Evolutionary conservation across 371 early-diverging fungal genomes (phyloP).

Genomic region (Mucor saturninus): DNA sequence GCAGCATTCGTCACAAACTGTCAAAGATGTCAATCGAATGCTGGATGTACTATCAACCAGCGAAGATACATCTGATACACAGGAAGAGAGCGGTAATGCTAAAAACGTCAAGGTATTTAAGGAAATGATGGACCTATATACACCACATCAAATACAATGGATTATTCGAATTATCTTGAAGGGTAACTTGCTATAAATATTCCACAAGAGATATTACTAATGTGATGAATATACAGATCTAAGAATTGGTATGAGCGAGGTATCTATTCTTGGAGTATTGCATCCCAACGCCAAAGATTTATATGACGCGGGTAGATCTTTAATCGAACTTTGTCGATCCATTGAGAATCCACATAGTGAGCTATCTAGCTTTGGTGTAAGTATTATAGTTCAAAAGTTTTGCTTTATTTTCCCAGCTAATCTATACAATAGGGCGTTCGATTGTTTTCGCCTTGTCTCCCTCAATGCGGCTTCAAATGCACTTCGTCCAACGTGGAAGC

Average conservation of each 20-base stretch:
- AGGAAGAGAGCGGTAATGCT: slow-evolving; percentile 22
- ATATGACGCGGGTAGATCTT: slow-evolving; percentile 2
- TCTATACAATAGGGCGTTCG: slow-evolving; percentile 3
- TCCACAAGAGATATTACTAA: not conserved
- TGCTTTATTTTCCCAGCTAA: not conserved
- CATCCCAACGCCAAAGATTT: slow-evolving; percentile 3
- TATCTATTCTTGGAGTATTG: slow-evolving; percentile 59
- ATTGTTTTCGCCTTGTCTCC: not conserved
- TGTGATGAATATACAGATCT: slow-evolving; percentile 46
- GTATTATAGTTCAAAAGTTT: not conserved
- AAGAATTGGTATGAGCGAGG: slow-evolving; percentile 74
- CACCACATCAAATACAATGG: slow-evolving; percentile 77
- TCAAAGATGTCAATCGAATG: slow-evolving; percentile 51
- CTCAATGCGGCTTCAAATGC: not conserved
- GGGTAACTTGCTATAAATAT: slow-evolving; percentile 35
- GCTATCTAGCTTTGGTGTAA: not conserved
- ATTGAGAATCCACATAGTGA: not conserved
- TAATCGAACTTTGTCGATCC: not conserved
- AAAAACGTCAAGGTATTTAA: slow-evolving; percentile 44
- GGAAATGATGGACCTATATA: slow-evolving; percentile 57
- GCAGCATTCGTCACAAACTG: slow-evolving; percentile 39
- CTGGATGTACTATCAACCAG: slow-evolving; percentile 41
- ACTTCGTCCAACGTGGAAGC: not conserved
- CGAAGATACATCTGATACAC: slow-evolving; percentile 27
- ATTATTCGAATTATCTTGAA: slow-evolving; percentile 74